Percentiles rank a stretch among this genome's conserved stretches.
Conservation (phyloP, 257 asterid species). For the Perilla frutescens region DNA sequence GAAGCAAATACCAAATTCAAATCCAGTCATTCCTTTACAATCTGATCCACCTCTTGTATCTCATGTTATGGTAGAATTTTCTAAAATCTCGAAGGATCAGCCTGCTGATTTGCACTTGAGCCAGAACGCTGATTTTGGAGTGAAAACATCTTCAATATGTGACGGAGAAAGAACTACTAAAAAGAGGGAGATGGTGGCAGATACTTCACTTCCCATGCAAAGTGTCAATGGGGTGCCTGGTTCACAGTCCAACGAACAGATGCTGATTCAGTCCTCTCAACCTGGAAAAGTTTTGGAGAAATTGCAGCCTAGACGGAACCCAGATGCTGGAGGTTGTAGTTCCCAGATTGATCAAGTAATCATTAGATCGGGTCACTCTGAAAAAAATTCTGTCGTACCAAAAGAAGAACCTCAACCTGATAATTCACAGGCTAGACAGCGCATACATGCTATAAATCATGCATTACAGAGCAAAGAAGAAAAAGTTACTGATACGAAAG, state of each 20-base stretch:
- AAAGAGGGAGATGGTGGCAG: constrained; percentile 30
- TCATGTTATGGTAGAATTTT: constrained; percentile 28
- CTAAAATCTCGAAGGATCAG: constrained; percentile 31
- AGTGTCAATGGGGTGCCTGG: constrained; percentile 27
- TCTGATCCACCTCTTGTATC: constrained; percentile 43
- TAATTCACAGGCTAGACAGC: constrained; percentile 33
- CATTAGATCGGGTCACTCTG: constrained; percentile 22
- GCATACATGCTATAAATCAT: constrained; percentile 36
- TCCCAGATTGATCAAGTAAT: constrained; percentile 36
- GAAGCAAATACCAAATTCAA: constrained; percentile 42
- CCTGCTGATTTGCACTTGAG: constrained; percentile 26
- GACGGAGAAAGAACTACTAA: constrained; percentile 33
- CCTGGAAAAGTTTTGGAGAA: constrained; percentile 41
- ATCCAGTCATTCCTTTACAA: constrained; percentile 32
- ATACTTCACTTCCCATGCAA: constrained; percentile 23
- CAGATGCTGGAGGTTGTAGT: constrained; percentile 37
- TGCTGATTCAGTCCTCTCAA: constrained; percentile 21
- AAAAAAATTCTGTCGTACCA: constrained; percentile 25
- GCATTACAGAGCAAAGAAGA: constrained; percentile 36
- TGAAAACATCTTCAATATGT: constrained; percentile 20
- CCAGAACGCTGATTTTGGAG: constrained; percentile 31
- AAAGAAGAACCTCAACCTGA: constrained; percentile 42
- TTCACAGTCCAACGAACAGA: constrained; percentile 32
- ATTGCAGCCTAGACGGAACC: constrained; percentile 51
- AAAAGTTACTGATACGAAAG: constrained; percentile 18